Evolutionary conservation across 2,329 filamentous ascomycete species (phyloP).

Genomic region (Fusarium veterinarium): DNA sequence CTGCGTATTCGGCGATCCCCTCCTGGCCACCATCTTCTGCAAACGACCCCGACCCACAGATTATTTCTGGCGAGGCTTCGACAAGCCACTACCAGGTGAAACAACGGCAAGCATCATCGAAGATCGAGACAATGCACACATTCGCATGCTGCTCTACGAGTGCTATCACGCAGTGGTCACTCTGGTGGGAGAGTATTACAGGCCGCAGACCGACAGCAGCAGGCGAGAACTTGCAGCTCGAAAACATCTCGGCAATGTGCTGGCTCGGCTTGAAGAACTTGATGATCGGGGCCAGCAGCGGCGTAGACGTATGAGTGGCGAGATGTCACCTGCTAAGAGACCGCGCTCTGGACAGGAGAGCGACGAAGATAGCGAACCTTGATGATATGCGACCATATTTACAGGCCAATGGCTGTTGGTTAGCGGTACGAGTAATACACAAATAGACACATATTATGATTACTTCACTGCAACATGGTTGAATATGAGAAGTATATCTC

Average conservation of each 20-base stretch:
- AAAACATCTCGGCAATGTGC: conserved; percentile 59
- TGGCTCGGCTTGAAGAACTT: conserved; percentile 59
- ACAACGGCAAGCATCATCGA: conserved; percentile 52
- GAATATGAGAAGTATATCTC: not conserved
- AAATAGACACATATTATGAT: conserved; percentile 18
- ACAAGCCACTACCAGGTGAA: conserved; percentile 34
- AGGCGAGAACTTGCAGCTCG: conserved; percentile 64
- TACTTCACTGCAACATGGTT: not conserved
- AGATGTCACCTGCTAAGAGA: conserved; percentile 59
- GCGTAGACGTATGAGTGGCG: conserved; percentile 53
- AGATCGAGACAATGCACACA: conserved; percentile 55
- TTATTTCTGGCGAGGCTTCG: conserved; percentile 62
- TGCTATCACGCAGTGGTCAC: conserved; percentile 66
- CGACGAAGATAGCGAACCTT: conserved; percentile 25
- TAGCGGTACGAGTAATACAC: not conserved
- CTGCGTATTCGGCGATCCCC: conserved; percentile 69
- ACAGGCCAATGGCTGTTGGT: not conserved
- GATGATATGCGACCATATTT: not conserved
- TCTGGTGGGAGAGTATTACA: conserved; percentile 67
- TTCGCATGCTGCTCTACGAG: conserved; percentile 66
- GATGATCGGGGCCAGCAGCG: conserved; percentile 46
- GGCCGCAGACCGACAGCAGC: conserved; percentile 60
- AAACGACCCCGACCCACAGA: conserved; percentile 55
- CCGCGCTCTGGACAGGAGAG: conserved; percentile 47
- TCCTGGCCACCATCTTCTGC: conserved; percentile 63